Base-by-base conservation (phyloP, 2,329 filamentous ascomycete species). In the Aureobasidium uvarum region DNA sequence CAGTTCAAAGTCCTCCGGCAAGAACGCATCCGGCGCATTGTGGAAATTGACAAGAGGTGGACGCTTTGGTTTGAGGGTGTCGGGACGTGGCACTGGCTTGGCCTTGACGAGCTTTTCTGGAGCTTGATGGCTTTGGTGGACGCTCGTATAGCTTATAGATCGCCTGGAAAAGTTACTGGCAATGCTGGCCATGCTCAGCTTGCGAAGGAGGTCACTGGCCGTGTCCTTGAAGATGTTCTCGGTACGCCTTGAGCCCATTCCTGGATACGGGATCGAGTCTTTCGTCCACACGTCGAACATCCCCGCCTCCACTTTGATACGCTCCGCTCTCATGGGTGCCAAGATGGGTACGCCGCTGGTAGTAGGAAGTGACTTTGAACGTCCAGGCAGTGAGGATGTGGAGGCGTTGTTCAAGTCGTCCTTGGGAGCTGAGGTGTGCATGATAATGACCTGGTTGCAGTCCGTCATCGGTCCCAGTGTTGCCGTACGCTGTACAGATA, bases 181-280 rank as follows among this genome's bases (percentile, higher is more conserved):
- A 69, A 95, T 89, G 74, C 88, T 92, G 56, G 89, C 88, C 72
- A 91, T 88, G 76, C 91, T 96, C 68, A 97, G 83, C 74, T 93
- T 96, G 62, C 92, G 85, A 80, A 96, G 96, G 73, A 96, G 86
- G 0, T 90, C 90, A 41, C 91, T 92, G 14, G 92, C 90, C n/a
- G 89, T 92, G 46, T 85, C 86, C 59, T 90, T 84, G 54, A 95
- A 88, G 3, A 91, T 80, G 72, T 90, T 86, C 71, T 96, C 89
- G 76, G 74, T 85, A 75, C 78, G 87, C 76, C 77, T 86, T 76
- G 77, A 81, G 38, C 84, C 85, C 85, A 96, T 93, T 1, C 92
- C 92, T 18, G 93, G 92, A 73, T 89, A 95, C 0, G 92, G 92
- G 48, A 97, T 78, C 20, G 86, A 77, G 65, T 96, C 90, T 59